Base-by-base conservation (phyloP, 306 rosid species). In the Cicer yamashitae region DNA sequence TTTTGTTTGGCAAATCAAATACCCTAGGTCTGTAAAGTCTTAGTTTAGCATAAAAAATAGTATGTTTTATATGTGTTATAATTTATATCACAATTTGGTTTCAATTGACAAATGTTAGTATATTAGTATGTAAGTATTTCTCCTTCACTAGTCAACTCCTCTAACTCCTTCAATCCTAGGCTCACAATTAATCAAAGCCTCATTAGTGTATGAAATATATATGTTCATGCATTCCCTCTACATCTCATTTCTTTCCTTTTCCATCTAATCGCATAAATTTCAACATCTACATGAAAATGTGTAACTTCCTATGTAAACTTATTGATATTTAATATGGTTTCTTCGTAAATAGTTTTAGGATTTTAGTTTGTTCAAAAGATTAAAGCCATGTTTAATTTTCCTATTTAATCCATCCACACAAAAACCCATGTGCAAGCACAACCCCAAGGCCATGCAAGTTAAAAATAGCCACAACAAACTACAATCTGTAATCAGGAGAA, bases 21-120 rank as follows among this genome's bases (percentile, higher is more conserved):
- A 53, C 57, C 14, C 6, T 37, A 8, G 30, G 34, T 41, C 14
- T 14, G 0, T n/a, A 3, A 43, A 11, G 46, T 58, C 68, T 44
- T 22, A 25, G 41, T 52, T 71, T 71, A 71, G 46, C 46, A 58
- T 41, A 40, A 22, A 58, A 57, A 22, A 43, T 56, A 43, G 77
- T 22, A 22, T 43, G 10, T 72, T 54, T 72, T 57, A 43, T 43
- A 43, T 8, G 67, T 22, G 22, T 8, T 56, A 54, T 1, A 53
- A 56, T 56, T 56, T 56, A 39, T 22, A 72, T 41, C 54, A 20
- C 53, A 25, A 25, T 25, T 25, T 25, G 34, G 34, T 25, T 25
- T 25, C 34, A 4, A 25, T 25, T 25, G 34, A 25, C 34, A 25
- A 25, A 30, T 30, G 37, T 30, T 30, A 30, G 37, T 30, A 30